Evolutionary conservation across 176 grass and related monocot species (phyloP), one percentile per base, ranked within the genome.

Genomic region (Eleusine indica): DNA sequence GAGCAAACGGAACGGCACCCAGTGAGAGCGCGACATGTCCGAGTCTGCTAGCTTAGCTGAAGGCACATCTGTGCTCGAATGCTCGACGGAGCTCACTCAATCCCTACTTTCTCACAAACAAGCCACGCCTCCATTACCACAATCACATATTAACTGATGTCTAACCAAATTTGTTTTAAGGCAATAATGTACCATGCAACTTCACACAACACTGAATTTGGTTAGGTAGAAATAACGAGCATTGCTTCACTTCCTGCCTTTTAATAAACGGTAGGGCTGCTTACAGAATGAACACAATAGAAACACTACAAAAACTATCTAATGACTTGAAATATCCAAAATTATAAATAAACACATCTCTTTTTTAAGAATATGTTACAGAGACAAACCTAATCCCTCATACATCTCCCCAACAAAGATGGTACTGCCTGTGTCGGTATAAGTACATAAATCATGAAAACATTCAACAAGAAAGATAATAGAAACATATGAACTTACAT

Each of bases 351-450:
- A 57, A 28, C 2, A 13, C 22, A 35, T 22, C 14, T 11, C 52
- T 39, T 30, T 30, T 35, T 15, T 13, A 41, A 54, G 73, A 62
- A 39, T 83, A 86, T 90, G 68, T 77, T 82, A 73, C 57, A 82
- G 63, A 82, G 70, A 73, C 67, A 79, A 74, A 61, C 68, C 39
- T 47, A 89, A 69, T 63, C 77, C 44, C 88, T 90, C 75, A 70
- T 40, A 70, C 32, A 79, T 64, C 75, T 90, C 89, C 89, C 89
- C 84, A 87, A 90, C 84, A 90, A 61, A 53, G 84, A 80, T 90
- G 89, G 84, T 90, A 87, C 71, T 87, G 75, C 89, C 89, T 90
- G 80, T 90, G 80, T 80, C 53, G 84, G 75, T 90, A 52, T 63
- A 83, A 80, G 84, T 83, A 87, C 65, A 90, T 84, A 62, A 65